Base-by-base conservation (phyloP, 345 rosid genomes). In the Dipteronia dyeriana region DNA sequence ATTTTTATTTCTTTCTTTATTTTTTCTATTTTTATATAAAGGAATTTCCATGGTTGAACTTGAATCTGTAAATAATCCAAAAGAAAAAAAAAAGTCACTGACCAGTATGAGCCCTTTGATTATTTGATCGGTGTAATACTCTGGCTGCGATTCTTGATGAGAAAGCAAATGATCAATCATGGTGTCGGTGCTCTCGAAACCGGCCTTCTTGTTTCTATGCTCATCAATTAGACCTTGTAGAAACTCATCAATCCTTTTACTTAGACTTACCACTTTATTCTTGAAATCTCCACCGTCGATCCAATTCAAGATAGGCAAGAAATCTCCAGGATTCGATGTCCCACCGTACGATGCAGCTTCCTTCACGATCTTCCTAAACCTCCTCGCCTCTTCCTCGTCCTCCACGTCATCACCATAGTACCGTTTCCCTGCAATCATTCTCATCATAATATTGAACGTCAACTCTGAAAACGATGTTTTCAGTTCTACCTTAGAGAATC, bases 161-260 rank as follows among this genome's bases (percentile, higher is more conserved):
- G 79, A 29, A 71, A 88, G 90, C 62, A 88, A 70, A 69, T 89
- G 95, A 65, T 80, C 86, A n/a, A 91, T 86, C 92, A 88, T 43
- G 47, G 47, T 43, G 47, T 43, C 9, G 2, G 47, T 43, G 47
- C 47, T 43, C 12, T 43, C 12, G 13, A 34, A 45, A 22, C 73
- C 75, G 17, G 34, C 38, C 8, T 78, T 75, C 19, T 83, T 80
- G 6, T 19, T 57, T 68, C 86, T 75, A 26, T 82, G 85, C 68
- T 85, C 87, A 38, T 90, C 89, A 16, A 87, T 73, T 66, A 87
- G 73, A 34, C 79, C 72, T 67, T 86, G 91, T 73, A 88, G 76
- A 59, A 87, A 82, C 31, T 3, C 76, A 61, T 88, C 91, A 74
- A 74, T 56, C 49, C 78, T 82, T 64, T 79, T 68, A 9, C 71